These are phyloP conservation scores for Epichloe elymi DNA, from an alignment of 2,329 filamentous ascomycete genomes.

Conservation along the genomic window DNA sequence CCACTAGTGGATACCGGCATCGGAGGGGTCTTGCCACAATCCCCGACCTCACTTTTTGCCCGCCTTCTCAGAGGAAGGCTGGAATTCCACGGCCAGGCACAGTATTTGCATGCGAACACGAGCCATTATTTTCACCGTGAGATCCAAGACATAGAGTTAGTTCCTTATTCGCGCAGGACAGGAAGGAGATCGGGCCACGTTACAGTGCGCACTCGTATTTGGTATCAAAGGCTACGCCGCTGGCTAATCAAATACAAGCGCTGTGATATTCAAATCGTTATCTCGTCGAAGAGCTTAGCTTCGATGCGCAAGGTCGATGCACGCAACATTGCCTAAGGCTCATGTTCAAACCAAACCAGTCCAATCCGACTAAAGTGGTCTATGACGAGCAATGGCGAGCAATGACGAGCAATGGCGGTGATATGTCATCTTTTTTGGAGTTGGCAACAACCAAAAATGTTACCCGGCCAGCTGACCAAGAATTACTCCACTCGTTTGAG, in stretches of 20 bases:
- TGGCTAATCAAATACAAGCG: neutral
- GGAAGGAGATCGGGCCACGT: neutral
- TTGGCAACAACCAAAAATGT: too few species aligned
- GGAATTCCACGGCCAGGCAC: neutral
- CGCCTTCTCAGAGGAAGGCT: neutral
- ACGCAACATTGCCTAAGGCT: neutral
- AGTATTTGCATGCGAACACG: neutral
- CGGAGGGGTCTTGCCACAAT: neutral
- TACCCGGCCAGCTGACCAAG: neutral
- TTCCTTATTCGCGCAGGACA: neutral
- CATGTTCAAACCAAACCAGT: neutral
- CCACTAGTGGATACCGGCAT: neutral
- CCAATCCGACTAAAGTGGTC: neutral
- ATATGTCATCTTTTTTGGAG: too few species aligned
- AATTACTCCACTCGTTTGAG: conserved; percentile 12
- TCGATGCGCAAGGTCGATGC: neutral
- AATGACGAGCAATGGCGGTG: too few species aligned
- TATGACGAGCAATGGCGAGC: too few species aligned
- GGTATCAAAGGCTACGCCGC: neutral
- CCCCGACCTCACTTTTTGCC: neutral
- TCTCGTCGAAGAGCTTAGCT: neutral
- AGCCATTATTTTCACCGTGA: too few species aligned
- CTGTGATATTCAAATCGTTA: neutral
- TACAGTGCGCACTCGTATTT: neutral
- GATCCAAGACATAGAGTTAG: neutral